Base-by-base conservation (phyloP, 805 yeast genomes). In the Cyberlindnera saturnus region DNA sequence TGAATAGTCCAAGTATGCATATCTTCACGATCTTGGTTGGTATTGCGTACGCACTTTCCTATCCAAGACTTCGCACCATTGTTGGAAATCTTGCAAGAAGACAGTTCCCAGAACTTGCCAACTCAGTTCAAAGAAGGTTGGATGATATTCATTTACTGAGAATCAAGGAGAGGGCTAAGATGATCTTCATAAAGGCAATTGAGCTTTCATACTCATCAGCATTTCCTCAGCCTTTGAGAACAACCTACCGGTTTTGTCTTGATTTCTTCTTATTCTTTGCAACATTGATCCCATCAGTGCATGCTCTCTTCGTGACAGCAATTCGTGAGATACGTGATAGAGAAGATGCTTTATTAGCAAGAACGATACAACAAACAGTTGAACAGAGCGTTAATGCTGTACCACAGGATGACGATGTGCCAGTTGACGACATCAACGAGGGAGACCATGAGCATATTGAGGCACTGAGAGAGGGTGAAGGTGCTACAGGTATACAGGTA, bases 201-300 rank as follows among this genome's bases (percentile, higher is more conserved):
- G 28, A 23, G 28, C 28, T 23, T 23, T 23, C 28, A 10, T 23
- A 23, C 30, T 35, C 38, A 35, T 18, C 38, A 35, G 16, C 15
- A n/a, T 3, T 23, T 6, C 31, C 30, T 16, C 30, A 15, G 7
- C 31, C 30, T 5, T 29, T 35, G 38, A 19, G 38, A 18, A 10
- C 15, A 14, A 30, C 16, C 18, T 20, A 26, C 17, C 6, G 28
- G 0, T 14, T 42, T 9, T 2, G 34, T 19, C 38, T 52, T 10
- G 46, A 47, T 23, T 2, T 42, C 9, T n/a, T 39, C 3, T 18
- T 50, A 13, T 46, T 46, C 39, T 35, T 45, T 15, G 42, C 48
- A 0, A 45, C 50, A 32, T 11, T 44, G 29, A 28, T 42, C 2
- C 53, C 53, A 8, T 35, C 39, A 2, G 19, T 48, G 13, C 51